Conservation (phyloP, 805 yeast genomes). For the Starmerella etchellsii region DNA sequence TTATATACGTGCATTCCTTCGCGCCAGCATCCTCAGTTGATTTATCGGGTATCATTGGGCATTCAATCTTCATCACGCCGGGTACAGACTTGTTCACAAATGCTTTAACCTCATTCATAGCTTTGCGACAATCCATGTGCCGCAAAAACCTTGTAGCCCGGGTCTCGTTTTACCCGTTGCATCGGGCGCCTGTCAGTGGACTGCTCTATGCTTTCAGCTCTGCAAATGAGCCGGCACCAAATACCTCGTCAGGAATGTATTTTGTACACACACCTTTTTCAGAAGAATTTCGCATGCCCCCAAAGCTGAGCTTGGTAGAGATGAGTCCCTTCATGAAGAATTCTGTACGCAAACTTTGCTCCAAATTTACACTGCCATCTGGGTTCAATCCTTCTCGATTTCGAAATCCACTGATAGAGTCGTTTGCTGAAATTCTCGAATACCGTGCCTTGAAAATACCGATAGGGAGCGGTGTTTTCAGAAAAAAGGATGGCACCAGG, state of each 20-base stretch:
- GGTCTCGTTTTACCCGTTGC: slow-evolving; percentile 24
- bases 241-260: slow-evolving; percentile 47
- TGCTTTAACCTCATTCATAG: slow-evolving; percentile 52
- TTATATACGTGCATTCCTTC: slow-evolving; percentile 27
- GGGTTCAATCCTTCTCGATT: slow-evolving; percentile 47
- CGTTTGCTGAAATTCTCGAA: slow-evolving; percentile 51
- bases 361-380: slow-evolving; percentile 32
- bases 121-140: slow-evolving; percentile 49
- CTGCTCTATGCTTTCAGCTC: slow-evolving; percentile 9
- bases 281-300: slow-evolving; percentile 61
- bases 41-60: slow-evolving; percentile 32
- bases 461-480: slow-evolving; percentile 1
- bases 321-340: too few relatives aligned
- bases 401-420: slow-evolving; percentile 23
- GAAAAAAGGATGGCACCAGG: slow-evolving; percentile 5
- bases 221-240: slow-evolving; percentile 1
- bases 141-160: slow-evolving; percentile 46
- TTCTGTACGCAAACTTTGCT: slow-evolving; percentile 20
- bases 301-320: too few relatives aligned
- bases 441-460: slow-evolving; percentile 9
- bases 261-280: slow-evolving; percentile 56
- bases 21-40: slow-evolving; percentile 33
- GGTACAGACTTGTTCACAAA: slow-evolving; percentile 47
- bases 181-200: slow-evolving; percentile 28
- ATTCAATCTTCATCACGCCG: slow-evolving; percentile 56